Percentiles rank a stretch among this genome's conserved stretches.
phyloP scores from a whole-genome alignment of 495 filamentous ascomycete species.

The Neurospora hispaniola region DNA sequence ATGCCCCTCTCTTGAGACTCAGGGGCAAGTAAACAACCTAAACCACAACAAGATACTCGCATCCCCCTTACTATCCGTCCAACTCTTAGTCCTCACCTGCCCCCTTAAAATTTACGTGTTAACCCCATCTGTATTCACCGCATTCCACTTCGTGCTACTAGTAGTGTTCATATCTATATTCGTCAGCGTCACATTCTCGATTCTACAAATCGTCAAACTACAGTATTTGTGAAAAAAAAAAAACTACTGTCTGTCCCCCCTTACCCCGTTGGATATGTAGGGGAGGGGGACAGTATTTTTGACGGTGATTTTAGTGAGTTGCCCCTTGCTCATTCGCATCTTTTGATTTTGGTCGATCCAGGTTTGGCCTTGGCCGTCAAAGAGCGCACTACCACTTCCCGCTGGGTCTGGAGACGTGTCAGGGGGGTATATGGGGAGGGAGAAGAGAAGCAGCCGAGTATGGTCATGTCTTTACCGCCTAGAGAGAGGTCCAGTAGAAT shows the following conservation, averaged over 20 bases:
- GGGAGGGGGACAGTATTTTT: too few relatives aligned
- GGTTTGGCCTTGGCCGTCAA: conserved; percentile 33
- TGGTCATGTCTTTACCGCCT: conserved; percentile 25
- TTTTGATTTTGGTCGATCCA: conserved; percentile 29
- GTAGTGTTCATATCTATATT: neutral
- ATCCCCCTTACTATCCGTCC: neutral
- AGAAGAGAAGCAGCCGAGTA: conserved; percentile 17
- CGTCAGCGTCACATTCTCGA: neutral
- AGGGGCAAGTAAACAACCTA: neutral
- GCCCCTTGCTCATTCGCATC: conserved; percentile 17
- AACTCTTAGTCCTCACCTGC: neutral
- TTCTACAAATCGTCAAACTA: too few relatives aligned
- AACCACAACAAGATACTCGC: neutral
- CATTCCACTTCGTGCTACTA: neutral
- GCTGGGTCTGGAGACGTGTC: too few relatives aligned
- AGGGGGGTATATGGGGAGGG: neutral
- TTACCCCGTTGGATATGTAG: too few relatives aligned
- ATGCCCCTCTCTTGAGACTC: neutral
- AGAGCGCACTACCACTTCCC: conserved; percentile 22
- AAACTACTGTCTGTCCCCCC: too few relatives aligned
- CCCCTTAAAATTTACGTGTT: neutral
- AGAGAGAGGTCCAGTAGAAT: conserved; percentile 30
- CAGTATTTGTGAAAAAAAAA: too few relatives aligned
- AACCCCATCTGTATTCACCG: neutral
- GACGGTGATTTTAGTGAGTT: too few relatives aligned